phyloP scores from a whole-genome alignment of 805 yeast genomes.

The Ogataea corticis region DNA sequence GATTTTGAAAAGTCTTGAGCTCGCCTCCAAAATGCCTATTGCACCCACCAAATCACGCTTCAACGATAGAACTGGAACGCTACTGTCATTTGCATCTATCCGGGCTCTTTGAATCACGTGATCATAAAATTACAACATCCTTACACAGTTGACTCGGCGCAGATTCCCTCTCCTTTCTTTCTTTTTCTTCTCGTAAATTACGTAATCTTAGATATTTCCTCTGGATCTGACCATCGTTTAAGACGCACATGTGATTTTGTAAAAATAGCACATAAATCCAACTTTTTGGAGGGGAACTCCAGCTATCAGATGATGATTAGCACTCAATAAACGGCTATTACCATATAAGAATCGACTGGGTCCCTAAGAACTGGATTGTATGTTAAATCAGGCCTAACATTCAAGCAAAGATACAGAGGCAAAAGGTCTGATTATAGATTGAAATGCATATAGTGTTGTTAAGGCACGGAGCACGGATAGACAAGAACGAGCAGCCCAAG shows the following conservation, averaged over 20 bases:
- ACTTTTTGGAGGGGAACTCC: not conserved
- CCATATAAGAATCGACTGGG: not conserved
- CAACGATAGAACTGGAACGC: too few relatives aligned
- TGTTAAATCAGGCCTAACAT: too few relatives aligned
- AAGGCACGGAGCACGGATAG: slow-evolving; percentile 36
- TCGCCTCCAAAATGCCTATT: too few relatives aligned
- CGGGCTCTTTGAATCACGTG: too few relatives aligned
- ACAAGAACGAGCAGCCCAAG: slow-evolving; percentile 19
- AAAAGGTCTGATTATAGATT: not conserved
- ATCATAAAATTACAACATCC: not conserved
- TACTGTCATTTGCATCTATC: too few relatives aligned
- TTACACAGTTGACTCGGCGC: not conserved
- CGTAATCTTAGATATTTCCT: slow-evolving; percentile 3
- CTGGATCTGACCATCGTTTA: slow-evolving; percentile 4
- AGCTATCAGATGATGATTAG: not conserved
- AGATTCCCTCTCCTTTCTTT: not conserved
- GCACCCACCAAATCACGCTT: too few relatives aligned
- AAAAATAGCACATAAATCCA: slow-evolving; percentile 1
- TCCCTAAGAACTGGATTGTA: too few relatives aligned
- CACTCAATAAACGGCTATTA: not conserved
- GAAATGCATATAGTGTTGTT: slow-evolving; percentile 35
- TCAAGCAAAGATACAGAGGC: too few relatives aligned
- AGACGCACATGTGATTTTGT: slow-evolving; percentile 5
- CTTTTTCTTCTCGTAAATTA: not conserved
- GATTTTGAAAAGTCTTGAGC: too few relatives aligned